phyloP scores from a whole-genome alignment of 73 alveolate species.

The Blepharisma japonicum region DNA sequence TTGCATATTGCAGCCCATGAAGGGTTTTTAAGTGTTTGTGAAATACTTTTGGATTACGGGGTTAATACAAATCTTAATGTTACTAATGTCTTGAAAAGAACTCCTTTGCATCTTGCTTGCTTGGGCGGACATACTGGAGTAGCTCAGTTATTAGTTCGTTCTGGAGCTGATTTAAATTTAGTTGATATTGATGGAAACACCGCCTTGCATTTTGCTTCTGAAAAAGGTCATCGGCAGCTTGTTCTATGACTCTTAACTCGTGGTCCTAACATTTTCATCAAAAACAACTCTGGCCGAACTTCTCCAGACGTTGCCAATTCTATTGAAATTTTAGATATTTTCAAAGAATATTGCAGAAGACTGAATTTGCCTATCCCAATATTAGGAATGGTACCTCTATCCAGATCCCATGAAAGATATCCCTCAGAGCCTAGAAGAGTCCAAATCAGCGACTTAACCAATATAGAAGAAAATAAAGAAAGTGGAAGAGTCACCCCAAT shows the following conservation, averaged over 20 bases:
- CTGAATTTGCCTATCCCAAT: background rate
- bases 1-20: no score
- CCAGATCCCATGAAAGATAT: background rate
- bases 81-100: no score
- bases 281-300: background rate
- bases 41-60: no score
- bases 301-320: background rate
- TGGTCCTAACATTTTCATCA: slow-evolving; percentile 15
- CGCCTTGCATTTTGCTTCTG: background rate
- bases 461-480: slow-evolving; percentile 24
- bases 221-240: background rate
- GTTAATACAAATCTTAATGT: no score
- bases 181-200: slow-evolving; percentile 22
- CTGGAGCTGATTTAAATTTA: no score
- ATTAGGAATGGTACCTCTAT: background rate
- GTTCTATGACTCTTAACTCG: slow-evolving; percentile 7
- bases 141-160: no score
- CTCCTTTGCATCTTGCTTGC: no score
- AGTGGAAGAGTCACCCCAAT: slow-evolving; percentile 49
- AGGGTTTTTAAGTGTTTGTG: no score
- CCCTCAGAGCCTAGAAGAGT: background rate
- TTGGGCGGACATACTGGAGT: no score
- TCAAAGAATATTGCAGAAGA: background rate
- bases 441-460: background rate
- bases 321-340: no score